These are phyloP conservation scores for Stagonosporopsis rhizophila DNA, from an alignment of 2,329 filamentous ascomycete species.

Conservation along the genomic window DNA sequence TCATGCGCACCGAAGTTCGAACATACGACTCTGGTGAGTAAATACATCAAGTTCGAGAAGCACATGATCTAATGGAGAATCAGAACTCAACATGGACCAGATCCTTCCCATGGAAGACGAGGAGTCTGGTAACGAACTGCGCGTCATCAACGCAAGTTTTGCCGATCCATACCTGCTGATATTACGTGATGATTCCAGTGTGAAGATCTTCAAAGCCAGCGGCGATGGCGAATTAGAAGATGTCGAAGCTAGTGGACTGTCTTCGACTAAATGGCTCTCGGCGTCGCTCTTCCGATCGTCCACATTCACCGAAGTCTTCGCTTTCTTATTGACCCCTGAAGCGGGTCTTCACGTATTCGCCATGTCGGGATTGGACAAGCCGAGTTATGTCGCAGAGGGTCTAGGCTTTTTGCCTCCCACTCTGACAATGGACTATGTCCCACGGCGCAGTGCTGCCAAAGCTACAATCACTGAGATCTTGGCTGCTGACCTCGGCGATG, in stretches of 20 bases:
- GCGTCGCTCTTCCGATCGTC: conserved; percentile 82
- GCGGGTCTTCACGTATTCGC: conserved; percentile 80
- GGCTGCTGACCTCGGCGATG: conserved; percentile 84
- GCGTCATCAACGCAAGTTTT: conserved; percentile 81
- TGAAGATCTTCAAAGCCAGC: conserved; percentile 80
- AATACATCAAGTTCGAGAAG: neutral
- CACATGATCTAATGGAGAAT: neutral
- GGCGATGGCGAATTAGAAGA: conserved; percentile 86
- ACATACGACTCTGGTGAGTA: conserved; percentile 86
- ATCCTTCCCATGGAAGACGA: conserved; percentile 91
- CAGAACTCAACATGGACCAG: conserved; percentile 85
- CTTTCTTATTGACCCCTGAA: conserved; percentile 79
- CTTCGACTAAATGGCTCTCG: conserved; percentile 77
- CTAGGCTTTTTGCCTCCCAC: conserved; percentile 79
- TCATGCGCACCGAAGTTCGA: conserved; percentile 83
- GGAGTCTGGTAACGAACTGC: conserved; percentile 78
- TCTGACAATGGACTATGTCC: conserved; percentile 73
- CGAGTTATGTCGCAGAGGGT: conserved; percentile 77
- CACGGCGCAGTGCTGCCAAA: conserved; percentile 73
- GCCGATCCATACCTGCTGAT: conserved; percentile 85
- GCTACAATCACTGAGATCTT: conserved; percentile 81
- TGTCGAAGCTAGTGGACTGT: conserved; percentile 67
- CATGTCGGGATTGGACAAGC: conserved; percentile 73
- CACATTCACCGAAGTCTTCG: conserved; percentile 64
- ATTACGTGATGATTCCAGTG: conserved; percentile 81